phyloP scores from a whole-genome alignment of 768 basidiomycete genomes.

The Leucocoprinus sp. region DNA sequence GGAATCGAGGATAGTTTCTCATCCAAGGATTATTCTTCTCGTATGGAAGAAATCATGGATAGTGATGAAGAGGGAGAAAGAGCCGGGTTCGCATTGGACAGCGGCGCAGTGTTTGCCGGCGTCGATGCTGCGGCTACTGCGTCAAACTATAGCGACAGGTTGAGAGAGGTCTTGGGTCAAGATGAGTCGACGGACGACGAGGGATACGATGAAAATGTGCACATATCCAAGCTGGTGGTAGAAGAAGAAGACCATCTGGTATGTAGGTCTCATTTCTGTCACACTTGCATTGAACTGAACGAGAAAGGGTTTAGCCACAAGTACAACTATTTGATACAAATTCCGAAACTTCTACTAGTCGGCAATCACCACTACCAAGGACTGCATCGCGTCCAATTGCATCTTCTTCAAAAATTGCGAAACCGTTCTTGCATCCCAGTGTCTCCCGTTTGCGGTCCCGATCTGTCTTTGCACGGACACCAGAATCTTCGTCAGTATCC shows the following conservation, averaged over 20 bases:
- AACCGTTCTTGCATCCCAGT: constrained; percentile 63
- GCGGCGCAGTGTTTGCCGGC: constrained; percentile 55
- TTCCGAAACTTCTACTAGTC: constrained; percentile 28
- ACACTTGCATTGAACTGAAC: constrained; percentile 4
- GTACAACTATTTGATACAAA: constrained; percentile 13
- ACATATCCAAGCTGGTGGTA: constrained; percentile 33
- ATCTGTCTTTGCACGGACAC: constrained; percentile 27
- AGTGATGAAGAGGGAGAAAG: constrained; percentile 29
- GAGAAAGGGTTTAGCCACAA: constrained; percentile 4
- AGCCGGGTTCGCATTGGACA: constrained; percentile 12
- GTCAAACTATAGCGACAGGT: constrained; percentile 54
- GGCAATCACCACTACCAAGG: constrained; percentile 29
- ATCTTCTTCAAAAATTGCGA: constrained; percentile 32
- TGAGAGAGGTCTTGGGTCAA: constrained; percentile 65
- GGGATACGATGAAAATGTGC: constrained; percentile 35
- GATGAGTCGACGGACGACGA: constrained; percentile 42
- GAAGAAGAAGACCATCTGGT: constrained; percentile 26
- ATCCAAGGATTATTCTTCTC: constrained; percentile 54
- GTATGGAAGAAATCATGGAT: constrained; percentile 58
- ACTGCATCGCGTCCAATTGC: constrained; percentile 27
- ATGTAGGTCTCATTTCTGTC: constrained; percentile 10
- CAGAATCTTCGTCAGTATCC: background rate
- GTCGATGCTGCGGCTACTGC: constrained; percentile 43
- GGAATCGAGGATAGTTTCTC: constrained; percentile 28
- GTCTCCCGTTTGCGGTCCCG: constrained; percentile 72